phyloP scores from a whole-genome alignment of 2,329 filamentous ascomycete genomes.

The Arthrinium puccinioides region DNA sequence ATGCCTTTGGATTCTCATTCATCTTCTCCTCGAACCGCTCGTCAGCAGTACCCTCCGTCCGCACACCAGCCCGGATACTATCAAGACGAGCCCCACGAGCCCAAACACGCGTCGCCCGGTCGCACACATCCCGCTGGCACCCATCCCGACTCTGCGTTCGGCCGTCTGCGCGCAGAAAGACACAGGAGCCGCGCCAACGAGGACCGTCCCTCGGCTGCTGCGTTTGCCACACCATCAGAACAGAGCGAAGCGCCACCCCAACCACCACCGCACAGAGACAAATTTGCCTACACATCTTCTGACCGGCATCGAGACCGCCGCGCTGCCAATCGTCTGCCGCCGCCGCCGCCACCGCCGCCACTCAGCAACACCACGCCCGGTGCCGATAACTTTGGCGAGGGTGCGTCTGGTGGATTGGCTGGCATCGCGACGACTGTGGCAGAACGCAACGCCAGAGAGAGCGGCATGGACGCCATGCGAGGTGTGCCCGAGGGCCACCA shows the following conservation, averaged over 20 bases:
- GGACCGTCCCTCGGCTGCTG: constrained; percentile 11
- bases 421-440: constrained; percentile 61
- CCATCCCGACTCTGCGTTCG: constrained; percentile 31
- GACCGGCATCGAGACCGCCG: not conserved
- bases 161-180: constrained; percentile 25
- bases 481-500: too few relatives aligned
- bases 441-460: constrained; percentile 56
- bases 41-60: constrained; percentile 2
- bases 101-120: constrained; percentile 9
- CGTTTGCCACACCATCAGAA: constrained; percentile 10
- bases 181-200: constrained; percentile 20
- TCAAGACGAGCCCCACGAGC: constrained; percentile 14
- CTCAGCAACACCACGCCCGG: constrained; percentile 49
- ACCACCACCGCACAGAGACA: constrained; percentile 6
- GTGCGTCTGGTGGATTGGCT: constrained; percentile 58
- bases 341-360: not conserved
- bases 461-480: constrained; percentile 56
- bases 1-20: constrained; percentile 17
- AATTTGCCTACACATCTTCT: not conserved
- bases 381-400: constrained; percentile 59
- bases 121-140: constrained; percentile 12
- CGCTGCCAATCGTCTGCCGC: not conserved
- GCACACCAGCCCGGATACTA: constrained; percentile 11
- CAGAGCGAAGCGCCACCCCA: constrained; percentile 20
- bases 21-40: constrained; percentile 7